These are phyloP conservation scores for Herpetospermum pedunculosum DNA, from an alignment of 306 rosid genomes.

Conservation along the genomic window DNA sequence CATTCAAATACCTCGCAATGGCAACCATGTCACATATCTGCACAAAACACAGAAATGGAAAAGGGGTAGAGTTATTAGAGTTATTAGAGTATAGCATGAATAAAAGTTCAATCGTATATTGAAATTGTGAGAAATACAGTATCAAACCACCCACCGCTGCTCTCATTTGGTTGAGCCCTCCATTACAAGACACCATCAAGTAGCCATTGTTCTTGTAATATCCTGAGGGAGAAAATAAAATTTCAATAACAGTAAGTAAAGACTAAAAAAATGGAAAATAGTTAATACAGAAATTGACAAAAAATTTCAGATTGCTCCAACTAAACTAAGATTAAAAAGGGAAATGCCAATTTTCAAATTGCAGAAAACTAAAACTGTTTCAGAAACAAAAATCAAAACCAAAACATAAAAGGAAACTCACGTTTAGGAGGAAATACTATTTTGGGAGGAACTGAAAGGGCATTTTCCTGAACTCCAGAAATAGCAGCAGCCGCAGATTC, in stretches of 20 bases:
- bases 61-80: background rate
- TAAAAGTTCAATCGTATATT: background rate
- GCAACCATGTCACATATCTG: constrained; percentile 78
- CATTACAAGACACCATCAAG: constrained; percentile 62
- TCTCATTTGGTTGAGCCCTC: constrained; percentile 76
- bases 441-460: background rate
- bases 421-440: constrained; percentile 11
- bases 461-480: constrained; percentile 23
- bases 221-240: constrained; percentile 21
- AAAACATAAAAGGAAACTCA: background rate
- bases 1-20: constrained; percentile 48
- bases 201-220: constrained; percentile 48
- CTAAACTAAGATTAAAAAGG: background rate
- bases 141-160: constrained; percentile 35
- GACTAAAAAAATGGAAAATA: background rate
- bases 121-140: background rate
- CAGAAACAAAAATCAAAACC: background rate
- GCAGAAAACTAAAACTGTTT: background rate
- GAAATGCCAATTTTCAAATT: no score
- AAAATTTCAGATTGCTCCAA: background rate
- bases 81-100: background rate
- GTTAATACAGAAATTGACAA: background rate
- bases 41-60: background rate
- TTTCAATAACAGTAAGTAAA: background rate
- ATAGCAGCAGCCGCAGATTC: constrained; percentile 8